These are phyloP conservation scores for Tolypocladium ovalisporum DNA, from an alignment of 2,329 filamentous ascomycete species.

Conservation along the genomic window DNA sequence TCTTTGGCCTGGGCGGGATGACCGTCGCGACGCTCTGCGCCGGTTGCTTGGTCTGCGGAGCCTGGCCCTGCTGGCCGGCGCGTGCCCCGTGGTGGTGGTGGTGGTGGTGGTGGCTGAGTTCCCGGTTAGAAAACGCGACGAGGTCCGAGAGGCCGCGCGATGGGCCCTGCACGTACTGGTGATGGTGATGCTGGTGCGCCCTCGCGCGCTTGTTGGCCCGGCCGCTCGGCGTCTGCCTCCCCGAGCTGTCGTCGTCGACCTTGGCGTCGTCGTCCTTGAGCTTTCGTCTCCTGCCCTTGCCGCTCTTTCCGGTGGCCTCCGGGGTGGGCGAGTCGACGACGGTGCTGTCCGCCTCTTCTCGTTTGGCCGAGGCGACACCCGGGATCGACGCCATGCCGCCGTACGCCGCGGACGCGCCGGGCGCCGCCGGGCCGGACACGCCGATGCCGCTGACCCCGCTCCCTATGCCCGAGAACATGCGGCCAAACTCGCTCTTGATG, in stretches of 20 bases:
- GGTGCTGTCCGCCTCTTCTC: constrained; percentile 38
- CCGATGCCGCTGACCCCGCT: constrained; percentile 41
- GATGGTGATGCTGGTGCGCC: constrained; percentile 54
- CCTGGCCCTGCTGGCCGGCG: constrained; percentile 13
- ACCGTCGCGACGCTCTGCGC: constrained; percentile 10
- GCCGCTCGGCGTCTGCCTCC: constrained; percentile 47
- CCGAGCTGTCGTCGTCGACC: constrained; percentile 55
- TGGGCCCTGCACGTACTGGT: constrained; percentile 42
- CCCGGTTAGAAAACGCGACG: constrained; percentile 9
- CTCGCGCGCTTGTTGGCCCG: constrained; percentile 59
- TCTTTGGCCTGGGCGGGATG: constrained; percentile 50
- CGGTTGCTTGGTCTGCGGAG: constrained; percentile 13
- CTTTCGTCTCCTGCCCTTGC: constrained; percentile 54
- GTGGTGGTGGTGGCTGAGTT: constrained; percentile 37
- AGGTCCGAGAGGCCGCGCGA: background rate
- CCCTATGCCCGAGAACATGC: constrained; percentile 90
- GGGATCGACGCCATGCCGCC: constrained; percentile 12
- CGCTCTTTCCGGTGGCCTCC: constrained; percentile 27
- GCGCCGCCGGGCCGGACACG: constrained; percentile 39
- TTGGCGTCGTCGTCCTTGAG: constrained; percentile 64
- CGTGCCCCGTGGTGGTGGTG: constrained; percentile 32
- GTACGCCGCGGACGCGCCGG: constrained; percentile 30
- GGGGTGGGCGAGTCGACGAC: constrained; percentile 32
- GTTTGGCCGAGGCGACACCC: constrained; percentile 31
- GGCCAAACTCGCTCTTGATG: constrained; percentile 90